Evolutionary conservation across 2,329 filamentous ascomycete genomes (phyloP).

Genomic region (Sclerotinia trifoliorum): DNA sequence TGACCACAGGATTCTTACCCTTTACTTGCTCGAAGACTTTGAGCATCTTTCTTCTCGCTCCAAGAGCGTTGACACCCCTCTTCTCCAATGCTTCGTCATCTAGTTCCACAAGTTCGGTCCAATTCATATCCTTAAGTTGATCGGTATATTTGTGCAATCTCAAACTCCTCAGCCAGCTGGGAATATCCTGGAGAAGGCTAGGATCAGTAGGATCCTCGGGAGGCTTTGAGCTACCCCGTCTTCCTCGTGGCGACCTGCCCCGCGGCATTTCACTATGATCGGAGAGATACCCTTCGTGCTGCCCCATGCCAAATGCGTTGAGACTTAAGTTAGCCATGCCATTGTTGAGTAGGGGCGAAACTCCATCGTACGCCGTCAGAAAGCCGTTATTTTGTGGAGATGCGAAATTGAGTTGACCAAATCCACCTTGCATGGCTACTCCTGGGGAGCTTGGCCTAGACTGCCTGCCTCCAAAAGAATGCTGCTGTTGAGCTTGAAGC

Average conservation of each 20-base stretch:
- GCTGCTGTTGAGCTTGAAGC: conserved; percentile 64
- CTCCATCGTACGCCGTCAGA: conserved; percentile 79
- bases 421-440: conserved; percentile 71
- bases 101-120: conserved; percentile 87
- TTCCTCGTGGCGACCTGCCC: conserved; percentile 86
- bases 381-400: conserved; percentile 95
- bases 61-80: conserved; percentile 89
- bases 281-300: conserved; percentile 83
- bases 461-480: conserved; percentile 64
- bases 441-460: conserved; percentile 90
- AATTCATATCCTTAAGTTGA: conserved; percentile 94
- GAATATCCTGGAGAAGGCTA: conserved; percentile 87
- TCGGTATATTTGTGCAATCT: conserved; percentile 98
- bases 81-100: conserved; percentile 92
- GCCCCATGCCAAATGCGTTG: conserved; percentile 66
- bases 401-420: conserved; percentile 69
- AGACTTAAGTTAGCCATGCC: conserved; percentile 71
- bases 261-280: conserved; percentile 90
- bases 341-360: conserved; percentile 67
- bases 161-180: conserved; percentile 90
- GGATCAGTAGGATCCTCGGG: conserved; percentile 96
- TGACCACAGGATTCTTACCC: conserved; percentile 48
- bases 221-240: conserved; percentile 92
- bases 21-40: conserved; percentile 99
- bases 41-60: conserved; percentile 94